Evolutionary conservation across 169 alveolate genomes (phyloP).

Genomic region (Plasmodium cynomolgi): DNA sequence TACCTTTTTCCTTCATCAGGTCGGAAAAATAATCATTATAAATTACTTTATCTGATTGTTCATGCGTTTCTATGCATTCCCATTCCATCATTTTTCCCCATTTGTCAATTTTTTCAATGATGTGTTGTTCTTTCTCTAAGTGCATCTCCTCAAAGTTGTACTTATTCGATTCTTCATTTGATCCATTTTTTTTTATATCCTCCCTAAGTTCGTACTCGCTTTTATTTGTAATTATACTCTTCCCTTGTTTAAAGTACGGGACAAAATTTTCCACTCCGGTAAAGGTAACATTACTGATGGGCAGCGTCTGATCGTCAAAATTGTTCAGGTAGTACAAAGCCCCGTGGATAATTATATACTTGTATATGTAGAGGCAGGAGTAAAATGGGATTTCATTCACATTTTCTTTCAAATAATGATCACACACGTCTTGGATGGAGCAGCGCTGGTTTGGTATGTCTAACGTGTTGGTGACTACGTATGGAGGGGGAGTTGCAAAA

Average conservation of each 20-base stretch:
- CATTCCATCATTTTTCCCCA: conserved; percentile 27
- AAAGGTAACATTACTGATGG: conserved; percentile 7
- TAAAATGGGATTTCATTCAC: conserved; percentile 5
- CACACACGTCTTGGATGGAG: conserved; percentile 32
- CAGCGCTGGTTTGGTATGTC: conserved; percentile 15
- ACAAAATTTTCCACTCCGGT: neutral
- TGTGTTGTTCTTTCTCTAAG: neutral
- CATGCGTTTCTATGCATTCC: neutral
- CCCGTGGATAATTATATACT: conserved; percentile 25
- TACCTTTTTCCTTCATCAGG: neutral
- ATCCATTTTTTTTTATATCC: neutral
- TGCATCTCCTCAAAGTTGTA: neutral
- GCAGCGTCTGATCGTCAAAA: neutral
- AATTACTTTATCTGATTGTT: neutral
- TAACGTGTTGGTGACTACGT: neutral
- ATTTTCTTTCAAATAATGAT: conserved; percentile 17
- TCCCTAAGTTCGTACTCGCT: conserved; percentile 46
- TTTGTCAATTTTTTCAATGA: conserved; percentile 7
- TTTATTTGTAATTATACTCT: conserved; percentile 1
- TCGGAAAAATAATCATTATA: conserved; percentile 32
- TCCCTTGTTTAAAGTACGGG: conserved; percentile 8
- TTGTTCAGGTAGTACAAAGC: conserved; percentile 18
- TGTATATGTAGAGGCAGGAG: conserved; percentile 55
- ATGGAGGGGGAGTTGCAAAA: neutral
- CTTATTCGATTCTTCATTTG: neutral